A percentile compares a stretch with the other conserved stretches of the same genome.
phyloP scores from a whole-genome alignment of 1,284 basidiomycete genomes.

The Ganoderma sinense region DNA sequence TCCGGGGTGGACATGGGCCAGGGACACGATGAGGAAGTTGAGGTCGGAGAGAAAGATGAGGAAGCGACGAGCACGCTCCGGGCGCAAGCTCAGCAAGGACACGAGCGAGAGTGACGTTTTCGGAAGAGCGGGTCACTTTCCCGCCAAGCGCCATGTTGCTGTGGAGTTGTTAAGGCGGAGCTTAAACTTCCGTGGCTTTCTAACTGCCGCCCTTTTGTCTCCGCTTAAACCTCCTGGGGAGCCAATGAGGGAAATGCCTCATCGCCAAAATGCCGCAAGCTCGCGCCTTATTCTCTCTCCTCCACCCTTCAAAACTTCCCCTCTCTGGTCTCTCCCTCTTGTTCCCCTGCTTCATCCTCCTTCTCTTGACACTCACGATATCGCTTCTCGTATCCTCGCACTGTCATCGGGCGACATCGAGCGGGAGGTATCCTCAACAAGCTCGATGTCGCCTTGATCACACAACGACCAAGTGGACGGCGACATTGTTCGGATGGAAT shows the following conservation, averaged over 20 bases:
- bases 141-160: background rate
- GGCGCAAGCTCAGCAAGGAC: background rate
- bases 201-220: background rate
- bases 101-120: slow-evolving; percentile 23
- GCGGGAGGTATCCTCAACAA: slow-evolving; percentile 41
- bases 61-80: slow-evolving; percentile 18
- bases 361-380: background rate
- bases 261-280: slow-evolving; percentile 33
- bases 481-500: background rate
- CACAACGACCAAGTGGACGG: background rate
- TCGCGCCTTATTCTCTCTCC: slow-evolving; percentile 17
- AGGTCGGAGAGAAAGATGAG: slow-evolving; percentile 1
- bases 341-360: background rate
- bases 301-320: background rate
- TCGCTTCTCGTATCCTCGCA: background rate
- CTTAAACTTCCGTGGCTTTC: no score
- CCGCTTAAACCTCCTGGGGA: background rate
- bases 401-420: slow-evolving; percentile 17
- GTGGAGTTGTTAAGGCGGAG: background rate
- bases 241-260: slow-evolving; percentile 32
- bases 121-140: slow-evolving; percentile 13
- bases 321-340: background rate
- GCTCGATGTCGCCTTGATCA: slow-evolving; percentile 26
- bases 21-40: slow-evolving; percentile 9
- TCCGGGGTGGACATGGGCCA: slow-evolving; percentile 7